Conservation (phyloP, 345 rosid genomes). For the Dipteronia dyeriana region DNA sequence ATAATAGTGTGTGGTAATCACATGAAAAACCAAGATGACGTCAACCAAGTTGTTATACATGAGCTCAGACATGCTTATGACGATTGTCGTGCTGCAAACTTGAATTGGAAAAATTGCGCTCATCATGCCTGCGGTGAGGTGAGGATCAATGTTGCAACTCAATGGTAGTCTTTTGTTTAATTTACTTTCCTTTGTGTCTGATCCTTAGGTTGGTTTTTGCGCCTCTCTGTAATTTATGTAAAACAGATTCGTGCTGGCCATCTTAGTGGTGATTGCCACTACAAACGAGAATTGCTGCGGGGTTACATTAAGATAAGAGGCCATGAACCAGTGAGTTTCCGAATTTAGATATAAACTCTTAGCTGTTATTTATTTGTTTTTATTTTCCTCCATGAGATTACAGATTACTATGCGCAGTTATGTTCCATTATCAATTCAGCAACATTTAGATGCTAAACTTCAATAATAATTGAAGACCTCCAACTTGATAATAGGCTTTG, state of each 20-base stretch:
- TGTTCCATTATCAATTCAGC: neutral
- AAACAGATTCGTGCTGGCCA: slow-evolving; percentile 87
- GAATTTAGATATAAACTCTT: neutral
- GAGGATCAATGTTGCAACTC: slow-evolving; percentile 17
- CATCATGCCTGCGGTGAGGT: slow-evolving; percentile 99
- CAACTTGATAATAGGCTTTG: neutral
- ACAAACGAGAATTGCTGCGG: slow-evolving; percentile 72
- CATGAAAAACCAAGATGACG: slow-evolving; percentile 72
- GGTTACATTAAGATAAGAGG: slow-evolving; percentile 79
- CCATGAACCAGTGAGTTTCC: slow-evolving; percentile 76
- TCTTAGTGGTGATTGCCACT: slow-evolving; percentile 94
- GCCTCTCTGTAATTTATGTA: neutral
- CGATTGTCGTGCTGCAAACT: slow-evolving; percentile 80
- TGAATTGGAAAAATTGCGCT: slow-evolving; percentile 87
- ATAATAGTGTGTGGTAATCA: slow-evolving; percentile 81
- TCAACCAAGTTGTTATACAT: slow-evolving; percentile 81
- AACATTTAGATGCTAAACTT: neutral
- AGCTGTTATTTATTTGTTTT: neutral
- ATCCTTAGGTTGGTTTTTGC: neutral
- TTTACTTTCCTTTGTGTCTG: neutral
- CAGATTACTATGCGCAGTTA: neutral
- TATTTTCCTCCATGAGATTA: neutral
- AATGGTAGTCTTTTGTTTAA: neutral
- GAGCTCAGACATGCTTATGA: slow-evolving; percentile 92
- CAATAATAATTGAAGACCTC: neutral